Base-by-base conservation (phyloP, 768 basidiomycete species). In the Suillus occidentalis region DNA sequence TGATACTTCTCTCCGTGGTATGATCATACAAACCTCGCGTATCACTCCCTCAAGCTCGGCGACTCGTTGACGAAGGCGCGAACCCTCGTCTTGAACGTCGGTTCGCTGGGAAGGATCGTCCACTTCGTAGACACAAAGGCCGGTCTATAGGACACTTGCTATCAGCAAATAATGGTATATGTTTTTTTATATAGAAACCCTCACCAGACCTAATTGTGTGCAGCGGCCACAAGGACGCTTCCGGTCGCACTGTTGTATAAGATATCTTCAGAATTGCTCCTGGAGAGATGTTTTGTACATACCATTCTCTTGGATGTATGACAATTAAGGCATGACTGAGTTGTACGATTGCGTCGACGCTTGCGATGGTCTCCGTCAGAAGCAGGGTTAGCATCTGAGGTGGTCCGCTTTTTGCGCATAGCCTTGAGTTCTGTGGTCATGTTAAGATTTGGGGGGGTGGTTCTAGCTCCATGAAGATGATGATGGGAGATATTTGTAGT, bases 1-100 rank as follows among this genome's bases (percentile, higher is more conserved):
- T 16, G 59, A 31, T 25, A 8, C 3, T 6, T 34, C 37, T 25
- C 22, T 31, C 14, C 34, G 49, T 18, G 20, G 14, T 50, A 60
- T 25, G 13, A 9, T 7, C 16, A 31, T 60, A 71, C 75, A 64
- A 70, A 88, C 89, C 81, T 90, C 90, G n/a, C 92, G 85, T 66
- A 94, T 89, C 43, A 93, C 90, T 60, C 89, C 88, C 75, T 94
- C 92, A 1, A 94, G 82, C 70, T 94, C 92, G 34, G 91, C 91
- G 28, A 94, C 89, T 55, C 92, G 85, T 66, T 86, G 85, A 61
- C 90, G 83, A 25, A 94, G 81, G 43, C 87, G 83, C 40, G 85
- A 82, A 52, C 82, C 82, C 72, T 93, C 91, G 64, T 89, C 89
- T 65, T 85, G 84, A 12, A 76, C 70, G 59, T 78, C 72, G 14